A percentile compares a stretch with the other conserved stretches of the same genome.
phyloP scores from a whole-genome alignment of 371 early-diverging fungal species.

The Apophysomyces variabilis region DNA sequence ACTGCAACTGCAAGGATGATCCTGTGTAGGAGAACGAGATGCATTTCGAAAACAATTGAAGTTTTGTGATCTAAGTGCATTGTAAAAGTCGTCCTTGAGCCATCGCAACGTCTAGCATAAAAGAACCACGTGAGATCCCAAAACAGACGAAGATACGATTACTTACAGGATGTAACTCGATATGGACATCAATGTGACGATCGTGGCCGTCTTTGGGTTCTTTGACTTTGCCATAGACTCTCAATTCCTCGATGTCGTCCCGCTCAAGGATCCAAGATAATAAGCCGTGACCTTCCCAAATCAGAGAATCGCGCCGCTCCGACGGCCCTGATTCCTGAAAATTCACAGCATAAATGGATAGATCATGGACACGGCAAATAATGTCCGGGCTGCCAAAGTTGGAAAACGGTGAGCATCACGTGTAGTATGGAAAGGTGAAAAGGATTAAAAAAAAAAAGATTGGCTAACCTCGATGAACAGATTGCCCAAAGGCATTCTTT shows the following conservation, averaged over 20 bases:
- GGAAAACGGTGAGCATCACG: slow-evolving; percentile 21
- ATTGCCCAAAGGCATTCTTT: slow-evolving; percentile 45
- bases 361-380: slow-evolving; percentile 47
- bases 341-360: slow-evolving; percentile 49
- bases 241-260: slow-evolving; percentile 18
- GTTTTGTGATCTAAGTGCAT: slow-evolving; percentile 37
- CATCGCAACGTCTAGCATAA: slow-evolving; percentile 33
- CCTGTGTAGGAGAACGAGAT: slow-evolving; percentile 24
- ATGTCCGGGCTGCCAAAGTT: slow-evolving; percentile 40
- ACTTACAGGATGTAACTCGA: slow-evolving; percentile 52
- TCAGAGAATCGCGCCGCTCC: slow-evolving; percentile 24
- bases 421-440: slow-evolving; percentile 11
- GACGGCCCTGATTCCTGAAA: slow-evolving; percentile 37
- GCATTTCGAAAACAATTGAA: slow-evolving; percentile 35
- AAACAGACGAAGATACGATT: slow-evolving; percentile 1
- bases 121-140: slow-evolving; percentile 8
- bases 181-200: slow-evolving; percentile 26
- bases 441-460: not conserved
- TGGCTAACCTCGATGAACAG: slow-evolving; percentile 46
- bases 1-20: slow-evolving; percentile 32
- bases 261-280: slow-evolving; percentile 50
- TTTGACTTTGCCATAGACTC: slow-evolving; percentile 27
- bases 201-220: slow-evolving; percentile 12
- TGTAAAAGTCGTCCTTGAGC: slow-evolving; percentile 48
- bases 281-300: slow-evolving; percentile 57